These are phyloP conservation scores for Pelargonium australe DNA, from an alignment of 441 rosid species.

Conservation along the genomic window DNA sequence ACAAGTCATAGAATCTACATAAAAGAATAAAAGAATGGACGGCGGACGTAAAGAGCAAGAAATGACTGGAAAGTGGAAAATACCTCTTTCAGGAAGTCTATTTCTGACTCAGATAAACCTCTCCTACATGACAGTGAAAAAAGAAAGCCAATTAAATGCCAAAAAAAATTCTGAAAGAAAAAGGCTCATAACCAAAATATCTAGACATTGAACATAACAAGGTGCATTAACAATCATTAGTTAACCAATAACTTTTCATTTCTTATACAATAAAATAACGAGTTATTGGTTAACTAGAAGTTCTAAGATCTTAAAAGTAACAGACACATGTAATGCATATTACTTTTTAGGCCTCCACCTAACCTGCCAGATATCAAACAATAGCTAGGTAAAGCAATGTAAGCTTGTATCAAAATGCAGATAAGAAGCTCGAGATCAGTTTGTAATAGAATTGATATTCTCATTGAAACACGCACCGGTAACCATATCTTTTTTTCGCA, in stretches of 20 bases:
- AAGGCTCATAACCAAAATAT: conserved; percentile 6
- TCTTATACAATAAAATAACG: background rate
- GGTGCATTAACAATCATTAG: background rate
- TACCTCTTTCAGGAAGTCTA: conserved; percentile 80
- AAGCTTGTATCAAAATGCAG: background rate
- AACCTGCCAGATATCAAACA: conserved; percentile 1
- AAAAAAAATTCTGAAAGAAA: conserved; percentile 12
- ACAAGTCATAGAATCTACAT: conserved; percentile 10
- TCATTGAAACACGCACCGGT: conserved; percentile 47
- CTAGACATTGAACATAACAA: background rate
- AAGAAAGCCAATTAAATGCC: background rate
- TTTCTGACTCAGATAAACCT: conserved; percentile 85
- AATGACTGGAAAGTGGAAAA: conserved; percentile 4
- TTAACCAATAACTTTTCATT: background rate
- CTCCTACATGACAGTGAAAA: conserved; percentile 56
- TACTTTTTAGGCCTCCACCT: background rate
- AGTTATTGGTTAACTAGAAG: background rate
- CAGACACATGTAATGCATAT: background rate
- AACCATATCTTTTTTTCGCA: conserved; percentile 59
- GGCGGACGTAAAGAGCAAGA: conserved; percentile 9
- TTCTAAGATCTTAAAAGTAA: conserved; percentile 1
- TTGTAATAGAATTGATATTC: conserved; percentile 8
- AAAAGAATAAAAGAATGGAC: conserved; percentile 13
- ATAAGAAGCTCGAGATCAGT: background rate
- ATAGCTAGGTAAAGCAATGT: background rate